Evolutionary conservation across 192 early-diverging fungal species (phyloP).

Genomic region (Martensiomyces pterosporus): DNA sequence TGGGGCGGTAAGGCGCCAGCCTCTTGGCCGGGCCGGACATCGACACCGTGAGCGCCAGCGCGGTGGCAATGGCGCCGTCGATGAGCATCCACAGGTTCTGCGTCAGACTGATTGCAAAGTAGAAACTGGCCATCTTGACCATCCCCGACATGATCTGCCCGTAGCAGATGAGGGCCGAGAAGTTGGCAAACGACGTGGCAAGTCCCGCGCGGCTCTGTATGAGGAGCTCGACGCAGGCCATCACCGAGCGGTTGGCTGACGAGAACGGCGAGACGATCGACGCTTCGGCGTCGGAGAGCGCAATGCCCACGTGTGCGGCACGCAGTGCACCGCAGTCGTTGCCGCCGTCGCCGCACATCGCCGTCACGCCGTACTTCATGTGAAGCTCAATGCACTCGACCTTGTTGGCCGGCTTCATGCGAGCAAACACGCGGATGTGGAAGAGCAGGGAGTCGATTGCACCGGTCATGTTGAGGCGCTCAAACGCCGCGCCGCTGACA

Average conservation of each 20-base stretch:
- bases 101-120: slow-evolving; percentile 57
- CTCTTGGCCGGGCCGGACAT: slow-evolving; percentile 33
- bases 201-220: slow-evolving; percentile 58
- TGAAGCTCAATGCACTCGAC: slow-evolving; percentile 53
- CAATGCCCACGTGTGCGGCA: slow-evolving; percentile 60
- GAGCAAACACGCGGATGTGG: slow-evolving; percentile 54
- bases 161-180: slow-evolving; percentile 59
- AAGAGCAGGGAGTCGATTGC: slow-evolving; percentile 43
- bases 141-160: slow-evolving; percentile 53
- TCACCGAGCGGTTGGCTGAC: slow-evolving; percentile 44
- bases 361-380: slow-evolving; percentile 56
- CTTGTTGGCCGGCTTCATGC: slow-evolving; percentile 60
- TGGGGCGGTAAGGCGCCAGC: slow-evolving; percentile 54
- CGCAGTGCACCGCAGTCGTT: slow-evolving; percentile 66
- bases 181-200: slow-evolving; percentile 63
- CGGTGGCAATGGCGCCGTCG: slow-evolving; percentile 57
- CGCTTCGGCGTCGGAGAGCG: slow-evolving; percentile 59
- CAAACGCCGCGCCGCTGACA: slow-evolving; percentile 54
- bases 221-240: slow-evolving; percentile 54
- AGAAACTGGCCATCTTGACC: slow-evolving; percentile 55
- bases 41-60: slow-evolving; percentile 52
- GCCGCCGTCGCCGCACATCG: slow-evolving; percentile 69
- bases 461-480: slow-evolving; percentile 19
- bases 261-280: slow-evolving; percentile 62
- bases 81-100: slow-evolving; percentile 64